These are phyloP conservation scores for Sugiyamaella lignohabitans DNA, from an alignment of 805 yeast genomes.

Conservation along the genomic window DNA sequence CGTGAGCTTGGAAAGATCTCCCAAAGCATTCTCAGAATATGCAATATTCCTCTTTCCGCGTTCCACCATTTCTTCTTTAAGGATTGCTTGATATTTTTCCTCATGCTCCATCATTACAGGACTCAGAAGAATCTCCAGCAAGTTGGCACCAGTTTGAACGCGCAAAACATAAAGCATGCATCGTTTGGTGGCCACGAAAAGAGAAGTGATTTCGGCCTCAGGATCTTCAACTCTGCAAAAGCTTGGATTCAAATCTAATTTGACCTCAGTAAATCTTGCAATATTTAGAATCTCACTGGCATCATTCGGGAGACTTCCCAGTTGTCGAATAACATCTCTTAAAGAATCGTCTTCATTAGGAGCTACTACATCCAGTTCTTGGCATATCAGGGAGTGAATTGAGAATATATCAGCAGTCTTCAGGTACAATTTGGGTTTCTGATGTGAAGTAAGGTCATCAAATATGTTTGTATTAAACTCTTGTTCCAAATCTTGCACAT, in stretches of 20 bases:
- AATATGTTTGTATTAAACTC: constrained; percentile 57
- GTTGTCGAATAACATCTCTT: constrained; percentile 37
- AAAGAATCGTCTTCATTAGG: constrained; percentile 46
- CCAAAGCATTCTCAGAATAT: constrained; percentile 40
- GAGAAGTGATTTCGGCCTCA: constrained; percentile 52
- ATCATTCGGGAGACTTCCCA: constrained; percentile 38
- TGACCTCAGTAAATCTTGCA: constrained; percentile 47
- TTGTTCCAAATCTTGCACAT: constrained; percentile 50
- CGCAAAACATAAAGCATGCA: constrained; percentile 76
- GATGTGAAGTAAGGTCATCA: constrained; percentile 59
- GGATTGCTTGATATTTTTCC: constrained; percentile 47
- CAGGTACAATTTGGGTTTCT: constrained; percentile 34
- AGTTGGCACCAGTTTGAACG: constrained; percentile 63
- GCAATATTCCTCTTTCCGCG: constrained; percentile 32
- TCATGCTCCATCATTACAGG: constrained; percentile 70
- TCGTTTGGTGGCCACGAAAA: constrained; percentile 73
- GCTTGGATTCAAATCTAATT: constrained; percentile 54
- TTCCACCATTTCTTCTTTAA: constrained; percentile 39
- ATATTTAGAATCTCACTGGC: constrained; percentile 44
- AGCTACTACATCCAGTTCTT: constrained; percentile 25
- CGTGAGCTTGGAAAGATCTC: constrained; percentile 40
- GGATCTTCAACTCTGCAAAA: constrained; percentile 38
- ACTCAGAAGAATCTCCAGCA: constrained; percentile 61
- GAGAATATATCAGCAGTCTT: constrained; percentile 33
- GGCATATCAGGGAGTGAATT: constrained; percentile 34